Conservation (phyloP, 768 basidiomycete genomes). For the Calocybe cyanea region DNA sequence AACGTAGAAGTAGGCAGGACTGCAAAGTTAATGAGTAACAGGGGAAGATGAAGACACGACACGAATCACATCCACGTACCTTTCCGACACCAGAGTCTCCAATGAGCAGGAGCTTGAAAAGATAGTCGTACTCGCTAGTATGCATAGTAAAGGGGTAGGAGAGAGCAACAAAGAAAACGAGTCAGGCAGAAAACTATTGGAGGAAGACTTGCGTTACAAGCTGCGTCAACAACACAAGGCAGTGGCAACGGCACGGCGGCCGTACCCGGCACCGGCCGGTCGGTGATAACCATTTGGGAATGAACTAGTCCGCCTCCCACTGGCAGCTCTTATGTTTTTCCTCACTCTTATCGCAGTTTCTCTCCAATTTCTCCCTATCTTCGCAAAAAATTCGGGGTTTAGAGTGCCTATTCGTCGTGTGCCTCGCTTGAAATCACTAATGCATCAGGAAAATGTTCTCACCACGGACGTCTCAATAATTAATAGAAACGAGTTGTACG, state of each 20-base stretch:
- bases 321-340: background rate
- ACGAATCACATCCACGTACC: slow-evolving; percentile 35
- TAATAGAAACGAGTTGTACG: slow-evolving; percentile 32
- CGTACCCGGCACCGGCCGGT: slow-evolving; percentile 13
- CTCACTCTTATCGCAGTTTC: slow-evolving; percentile 1
- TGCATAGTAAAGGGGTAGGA: slow-evolving; percentile 48
- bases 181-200: slow-evolving; percentile 25
- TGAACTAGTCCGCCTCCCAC: background rate
- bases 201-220: slow-evolving; percentile 25
- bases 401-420: slow-evolving; percentile 14
- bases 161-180: slow-evolving; percentile 19
- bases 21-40: slow-evolving; percentile 31
- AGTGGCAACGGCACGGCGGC: slow-evolving; percentile 18
- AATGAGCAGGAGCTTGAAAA: slow-evolving; percentile 94
- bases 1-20: slow-evolving; percentile 90
- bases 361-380: background rate
- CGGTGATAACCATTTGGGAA: slow-evolving; percentile 9
- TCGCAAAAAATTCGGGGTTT: slow-evolving; percentile 4
- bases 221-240: slow-evolving; percentile 18
- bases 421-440: slow-evolving; percentile 1
- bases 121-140: slow-evolving; percentile 92
- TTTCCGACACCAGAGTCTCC: slow-evolving; percentile 96
- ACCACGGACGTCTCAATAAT: slow-evolving; percentile 22
- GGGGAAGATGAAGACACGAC: slow-evolving; percentile 10
- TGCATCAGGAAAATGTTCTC: slow-evolving; percentile 6